Conservation (phyloP, 306 rosid species). For the Comarum palustre region DNA sequence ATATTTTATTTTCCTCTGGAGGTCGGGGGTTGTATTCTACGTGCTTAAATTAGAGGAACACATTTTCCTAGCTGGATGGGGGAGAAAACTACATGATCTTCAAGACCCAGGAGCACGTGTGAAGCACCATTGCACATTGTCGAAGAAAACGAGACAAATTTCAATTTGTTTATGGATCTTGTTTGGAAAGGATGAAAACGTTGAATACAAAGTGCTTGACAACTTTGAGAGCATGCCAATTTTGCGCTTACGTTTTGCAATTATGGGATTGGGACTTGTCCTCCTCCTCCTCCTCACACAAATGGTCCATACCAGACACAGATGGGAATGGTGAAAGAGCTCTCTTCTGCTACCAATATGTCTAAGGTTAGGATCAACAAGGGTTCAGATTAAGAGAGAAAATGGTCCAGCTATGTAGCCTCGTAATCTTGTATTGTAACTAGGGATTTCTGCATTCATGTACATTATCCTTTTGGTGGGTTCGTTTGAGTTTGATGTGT, state of each 20-base stretch:
- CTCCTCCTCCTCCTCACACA: not conserved
- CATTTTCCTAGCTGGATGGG: constrained; percentile 40
- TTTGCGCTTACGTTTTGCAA: constrained; percentile 22
- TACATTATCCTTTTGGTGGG: not conserved
- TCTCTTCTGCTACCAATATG: not conserved
- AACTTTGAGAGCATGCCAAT: constrained; percentile 11
- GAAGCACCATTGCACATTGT: constrained; percentile 39
- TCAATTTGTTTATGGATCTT: constrained; percentile 20
- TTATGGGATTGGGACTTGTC: constrained; percentile 29
- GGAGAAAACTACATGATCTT: constrained; percentile 30
- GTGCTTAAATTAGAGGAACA: constrained; percentile 27
- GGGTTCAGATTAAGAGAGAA: not conserved
- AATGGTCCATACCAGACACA: constrained; percentile 27
- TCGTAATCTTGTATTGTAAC: constrained; percentile 1
- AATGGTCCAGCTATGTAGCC: not conserved
- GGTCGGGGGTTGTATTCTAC: constrained; percentile 1
- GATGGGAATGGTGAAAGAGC: constrained; percentile 7
- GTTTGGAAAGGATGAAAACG: constrained; percentile 33
- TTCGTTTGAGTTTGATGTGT: not conserved
- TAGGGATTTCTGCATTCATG: not conserved
- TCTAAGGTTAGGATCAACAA: not conserved
- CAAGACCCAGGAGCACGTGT: constrained; percentile 59
- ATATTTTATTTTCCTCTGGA: not conserved
- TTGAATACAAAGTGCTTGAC: constrained; percentile 16
- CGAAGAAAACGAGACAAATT: constrained; percentile 45